Evolutionary conservation across 2,329 filamentous ascomycete genomes (phyloP).

Genomic region (Fusarium humuli): DNA sequence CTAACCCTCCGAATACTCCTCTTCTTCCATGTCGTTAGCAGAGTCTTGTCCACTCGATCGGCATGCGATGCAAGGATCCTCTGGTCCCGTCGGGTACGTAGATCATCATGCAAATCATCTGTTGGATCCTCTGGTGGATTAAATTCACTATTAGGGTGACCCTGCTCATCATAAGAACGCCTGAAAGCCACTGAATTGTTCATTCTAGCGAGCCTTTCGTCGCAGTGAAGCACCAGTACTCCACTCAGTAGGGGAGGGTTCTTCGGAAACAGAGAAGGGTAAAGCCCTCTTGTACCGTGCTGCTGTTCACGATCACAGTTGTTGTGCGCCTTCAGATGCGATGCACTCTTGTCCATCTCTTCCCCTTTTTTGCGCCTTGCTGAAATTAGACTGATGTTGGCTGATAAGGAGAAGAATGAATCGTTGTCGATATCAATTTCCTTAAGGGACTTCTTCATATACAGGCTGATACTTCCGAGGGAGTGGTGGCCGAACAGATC

Average conservation of each 20-base stretch:
- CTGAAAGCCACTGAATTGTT: not conserved
- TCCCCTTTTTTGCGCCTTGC: not conserved
- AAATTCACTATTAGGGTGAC: not conserved
- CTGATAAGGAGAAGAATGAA: not conserved
- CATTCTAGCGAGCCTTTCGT: not conserved
- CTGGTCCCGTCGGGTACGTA: not conserved
- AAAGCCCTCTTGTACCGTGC: not conserved
- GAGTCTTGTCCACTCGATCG: not conserved
- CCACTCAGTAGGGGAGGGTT: not conserved
- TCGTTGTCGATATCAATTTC: not conserved
- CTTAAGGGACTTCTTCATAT: not conserved
- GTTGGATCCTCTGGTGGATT: not conserved
- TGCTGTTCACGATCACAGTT: not conserved
- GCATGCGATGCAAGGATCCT: not conserved
- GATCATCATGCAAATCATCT: not conserved
- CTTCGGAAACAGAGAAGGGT: not conserved
- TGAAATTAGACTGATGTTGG: not conserved
- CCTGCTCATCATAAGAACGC: not conserved
- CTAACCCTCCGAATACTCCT: not conserved
- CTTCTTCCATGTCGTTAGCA: not conserved
- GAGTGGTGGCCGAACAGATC: not conserved
- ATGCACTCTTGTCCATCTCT: not conserved
- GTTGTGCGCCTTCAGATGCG: not conserved
- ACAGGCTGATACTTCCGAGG: not conserved
- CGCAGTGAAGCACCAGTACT: not conserved